A percentile compares a stretch with the other conserved stretches of the same genome.
Evolutionary conservation across 305 asterid species (phyloP).

Genomic region (Fraxinus ornus): DNA sequence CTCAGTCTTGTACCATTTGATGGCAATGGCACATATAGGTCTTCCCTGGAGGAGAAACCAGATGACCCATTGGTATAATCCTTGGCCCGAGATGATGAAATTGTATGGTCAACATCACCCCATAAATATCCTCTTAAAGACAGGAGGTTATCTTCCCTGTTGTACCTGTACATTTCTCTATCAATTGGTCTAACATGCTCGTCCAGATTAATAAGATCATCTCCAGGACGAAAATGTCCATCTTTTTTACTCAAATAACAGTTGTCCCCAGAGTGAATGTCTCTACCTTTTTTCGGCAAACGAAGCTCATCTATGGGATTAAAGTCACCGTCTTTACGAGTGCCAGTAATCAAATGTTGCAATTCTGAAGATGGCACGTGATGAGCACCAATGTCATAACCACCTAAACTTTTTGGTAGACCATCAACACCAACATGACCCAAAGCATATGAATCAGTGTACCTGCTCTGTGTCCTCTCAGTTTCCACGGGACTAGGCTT

Average conservation of each 20-base stretch:
- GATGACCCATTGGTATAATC: conserved; percentile 26
- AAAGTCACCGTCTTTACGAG: conserved; percentile 8
- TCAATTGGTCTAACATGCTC: conserved; percentile 27
- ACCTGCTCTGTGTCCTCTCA: conserved; percentile 27
- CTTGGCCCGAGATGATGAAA: conserved; percentile 35
- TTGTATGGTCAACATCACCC: conserved; percentile 29
- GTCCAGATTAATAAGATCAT: conserved; percentile 23
- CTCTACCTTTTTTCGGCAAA: conserved; percentile 29
- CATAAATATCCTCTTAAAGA: conserved; percentile 32
- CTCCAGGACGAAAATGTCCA: conserved; percentile 31
- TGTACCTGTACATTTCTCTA: conserved; percentile 27
- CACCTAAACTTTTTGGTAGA: conserved; percentile 26
- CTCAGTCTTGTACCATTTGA: conserved; percentile 26
- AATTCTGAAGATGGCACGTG: conserved; percentile 30
- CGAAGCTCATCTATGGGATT: conserved; percentile 17
- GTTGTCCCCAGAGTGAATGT: conserved; percentile 16
- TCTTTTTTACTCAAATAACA: conserved; percentile 30
- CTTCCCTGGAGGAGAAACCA: conserved; percentile 29
- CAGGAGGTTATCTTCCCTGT: conserved; percentile 28
- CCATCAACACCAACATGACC: conserved; percentile 27
- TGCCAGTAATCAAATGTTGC: conserved; percentile 22
- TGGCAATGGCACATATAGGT: conserved; percentile 26
- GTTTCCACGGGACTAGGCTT: conserved; percentile 24
- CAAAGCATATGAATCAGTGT: conserved; percentile 22
- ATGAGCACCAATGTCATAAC: conserved; percentile 29